Percentiles rank a stretch among this genome's conserved stretches.
phyloP scores from a whole-genome alignment of 1,139 yeast species.

The Kodamaea suecica region DNA sequence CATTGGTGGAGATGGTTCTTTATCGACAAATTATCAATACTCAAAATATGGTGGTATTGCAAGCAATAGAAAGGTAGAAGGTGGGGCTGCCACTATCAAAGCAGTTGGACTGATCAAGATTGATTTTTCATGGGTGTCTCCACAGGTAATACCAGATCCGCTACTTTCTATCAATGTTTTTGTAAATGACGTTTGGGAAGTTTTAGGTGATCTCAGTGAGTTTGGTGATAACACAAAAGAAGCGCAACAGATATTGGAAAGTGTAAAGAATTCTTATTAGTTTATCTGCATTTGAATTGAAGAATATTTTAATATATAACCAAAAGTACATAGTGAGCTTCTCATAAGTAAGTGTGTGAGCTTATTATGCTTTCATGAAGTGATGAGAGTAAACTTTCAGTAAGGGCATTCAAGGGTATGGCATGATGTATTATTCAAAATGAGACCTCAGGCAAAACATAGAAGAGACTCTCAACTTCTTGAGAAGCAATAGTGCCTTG shows the following conservation, averaged over 20 bases:
- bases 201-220: slow-evolving; percentile 1
- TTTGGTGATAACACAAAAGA: neutral
- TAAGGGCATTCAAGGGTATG: too few species aligned
- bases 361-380: too few species aligned
- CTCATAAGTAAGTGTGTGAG: too few species aligned
- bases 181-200: neutral
- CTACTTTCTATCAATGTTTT: neutral
- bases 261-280: neutral
- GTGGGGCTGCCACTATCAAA: slow-evolving; percentile 1
- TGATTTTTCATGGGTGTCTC: slow-evolving; percentile 1
- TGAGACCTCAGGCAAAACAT: too few species aligned
- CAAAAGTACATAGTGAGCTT: too few species aligned
- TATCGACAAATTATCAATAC: slow-evolving; percentile 1
- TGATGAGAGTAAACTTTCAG: too few species aligned
- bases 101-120: slow-evolving; percentile 2
- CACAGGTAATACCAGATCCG: slow-evolving; percentile 2
- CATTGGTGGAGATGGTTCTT: slow-evolving; percentile 1
- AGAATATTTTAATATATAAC: too few species aligned
- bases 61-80: slow-evolving; percentile 1
- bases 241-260: neutral
- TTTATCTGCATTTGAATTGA: too few species aligned
- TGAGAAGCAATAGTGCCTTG: too few species aligned
- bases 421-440: too few species aligned
- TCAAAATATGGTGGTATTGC: neutral
- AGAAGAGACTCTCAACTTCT: too few species aligned